These are phyloP conservation scores for Neckera pumila DNA, from an alignment of 225 moss, liverwort and hornwort genomes.

Conservation along the genomic window DNA sequence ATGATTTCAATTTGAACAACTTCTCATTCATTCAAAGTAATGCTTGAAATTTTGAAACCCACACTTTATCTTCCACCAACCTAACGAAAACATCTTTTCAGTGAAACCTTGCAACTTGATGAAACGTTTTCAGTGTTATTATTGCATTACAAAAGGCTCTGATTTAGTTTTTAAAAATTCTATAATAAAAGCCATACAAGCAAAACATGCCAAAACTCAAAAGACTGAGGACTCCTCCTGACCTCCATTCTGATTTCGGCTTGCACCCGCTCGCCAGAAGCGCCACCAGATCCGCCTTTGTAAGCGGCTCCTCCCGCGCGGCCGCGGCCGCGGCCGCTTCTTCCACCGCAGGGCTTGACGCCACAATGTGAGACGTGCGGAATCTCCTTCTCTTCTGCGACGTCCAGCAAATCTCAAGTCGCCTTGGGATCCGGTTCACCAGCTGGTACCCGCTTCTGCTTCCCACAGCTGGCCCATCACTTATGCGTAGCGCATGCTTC, in stretches of 20 bases:
- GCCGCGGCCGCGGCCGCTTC: constrained; percentile 5
- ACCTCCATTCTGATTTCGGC: constrained; percentile 77
- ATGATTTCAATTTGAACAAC: not conserved
- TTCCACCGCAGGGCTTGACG: constrained; percentile 60
- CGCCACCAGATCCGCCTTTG: constrained; percentile 51
- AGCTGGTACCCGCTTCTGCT: not conserved
- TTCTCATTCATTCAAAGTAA: not conserved
- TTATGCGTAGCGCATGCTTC: not conserved
- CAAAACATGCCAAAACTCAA: not conserved
- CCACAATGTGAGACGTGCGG: constrained; percentile 27
- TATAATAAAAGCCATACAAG: too few relatives aligned
- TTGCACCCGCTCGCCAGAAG: constrained; percentile 75
- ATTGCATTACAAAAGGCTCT: not conserved
- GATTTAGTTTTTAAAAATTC: not conserved
- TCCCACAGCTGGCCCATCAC: not conserved
- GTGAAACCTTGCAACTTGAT: not conserved
- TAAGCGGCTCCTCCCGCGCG: constrained; percentile 23
- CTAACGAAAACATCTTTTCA: not conserved
- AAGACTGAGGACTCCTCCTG: not conserved
- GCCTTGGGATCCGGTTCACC: not conserved
- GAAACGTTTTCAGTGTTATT: accelerated
- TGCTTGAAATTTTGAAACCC: not conserved
- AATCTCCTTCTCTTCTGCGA: not conserved
- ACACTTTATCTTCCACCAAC: not conserved
- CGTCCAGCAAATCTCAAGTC: not conserved